These are phyloP conservation scores for Fraxinus velutina DNA, from an alignment of 305 asterid species.

Conservation along the genomic window DNA sequence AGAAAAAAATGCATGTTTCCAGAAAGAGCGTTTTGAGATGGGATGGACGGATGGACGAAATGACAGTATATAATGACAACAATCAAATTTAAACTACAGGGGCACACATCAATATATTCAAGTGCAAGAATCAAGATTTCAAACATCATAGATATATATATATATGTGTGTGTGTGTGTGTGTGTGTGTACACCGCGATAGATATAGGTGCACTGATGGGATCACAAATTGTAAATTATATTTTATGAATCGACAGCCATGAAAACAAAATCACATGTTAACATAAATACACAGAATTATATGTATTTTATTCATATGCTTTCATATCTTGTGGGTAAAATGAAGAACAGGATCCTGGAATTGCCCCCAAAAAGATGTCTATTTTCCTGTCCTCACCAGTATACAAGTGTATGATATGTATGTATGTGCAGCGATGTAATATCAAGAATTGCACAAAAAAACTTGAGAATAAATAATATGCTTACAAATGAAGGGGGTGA, in stretches of 20 bases:
- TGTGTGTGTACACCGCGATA: not conserved
- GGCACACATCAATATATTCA: not conserved
- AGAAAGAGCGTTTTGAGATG: not conserved
- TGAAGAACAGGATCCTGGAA: not conserved
- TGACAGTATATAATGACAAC: not conserved
- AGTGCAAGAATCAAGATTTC: not conserved
- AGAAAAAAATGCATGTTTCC: not conserved
- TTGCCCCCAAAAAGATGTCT: not conserved
- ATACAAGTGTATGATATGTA: not conserved
- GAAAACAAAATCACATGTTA: not conserved
- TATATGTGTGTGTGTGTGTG: too few relatives aligned
- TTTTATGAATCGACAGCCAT: not conserved
- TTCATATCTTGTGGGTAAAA: not conserved
- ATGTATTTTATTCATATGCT: not conserved
- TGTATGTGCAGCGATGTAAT: not conserved
- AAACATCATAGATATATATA: not conserved
- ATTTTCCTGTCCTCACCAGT: not conserved
- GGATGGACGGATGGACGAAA: not conserved
- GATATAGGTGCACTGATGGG: not conserved
- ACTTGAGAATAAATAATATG: not conserved
- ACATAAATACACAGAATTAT: not conserved
- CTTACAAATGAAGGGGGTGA: constrained; percentile 80
- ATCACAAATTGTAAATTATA: not conserved
- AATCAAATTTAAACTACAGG: not conserved
- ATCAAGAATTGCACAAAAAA: not conserved